phyloP scores from a whole-genome alignment of 78 protist species.

The Chrysochromulina tobinii region DNA sequence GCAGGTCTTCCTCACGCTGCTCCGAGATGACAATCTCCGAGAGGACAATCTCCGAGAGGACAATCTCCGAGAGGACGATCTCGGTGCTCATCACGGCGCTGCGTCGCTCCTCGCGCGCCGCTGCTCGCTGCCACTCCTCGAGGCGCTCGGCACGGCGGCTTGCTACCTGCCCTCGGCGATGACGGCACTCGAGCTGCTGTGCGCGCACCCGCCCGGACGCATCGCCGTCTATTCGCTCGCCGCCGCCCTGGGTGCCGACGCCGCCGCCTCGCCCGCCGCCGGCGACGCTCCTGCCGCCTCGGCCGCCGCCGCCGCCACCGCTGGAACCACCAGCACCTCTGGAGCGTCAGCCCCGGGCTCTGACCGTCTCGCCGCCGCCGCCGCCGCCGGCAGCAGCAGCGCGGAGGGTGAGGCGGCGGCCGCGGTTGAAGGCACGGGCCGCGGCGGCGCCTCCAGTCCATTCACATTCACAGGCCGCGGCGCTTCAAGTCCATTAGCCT shows the following conservation, averaged over 20 bases:
- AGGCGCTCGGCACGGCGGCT: conserved; percentile 7
- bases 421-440: too few relatives aligned
- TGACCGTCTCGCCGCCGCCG: too few relatives aligned
- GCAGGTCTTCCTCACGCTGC: not conserved
- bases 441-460: too few relatives aligned
- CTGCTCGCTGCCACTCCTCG: not conserved
- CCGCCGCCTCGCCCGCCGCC: too few relatives aligned
- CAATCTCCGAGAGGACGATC: not conserved
- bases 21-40: not conserved
- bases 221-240: not conserved
- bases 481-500: too few relatives aligned
- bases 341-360: too few relatives aligned
- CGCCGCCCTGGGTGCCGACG: not conserved
- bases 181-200: not conserved
- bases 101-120: not conserved
- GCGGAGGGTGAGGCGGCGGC: too few relatives aligned
- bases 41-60: not conserved
- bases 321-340: too few relatives aligned
- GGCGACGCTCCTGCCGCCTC: too few relatives aligned
- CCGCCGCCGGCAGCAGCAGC: too few relatives aligned
- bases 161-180: conserved; percentile 3
- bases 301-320: too few relatives aligned
- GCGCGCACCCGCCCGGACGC: not conserved
- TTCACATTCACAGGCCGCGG: too few relatives aligned
- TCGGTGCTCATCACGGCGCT: not conserved